Evolutionary conservation across 2,329 filamentous ascomycete species (phyloP), one percentile per base, ranked within the genome.

Genomic region (Trichophyton schoenleinii): DNA sequence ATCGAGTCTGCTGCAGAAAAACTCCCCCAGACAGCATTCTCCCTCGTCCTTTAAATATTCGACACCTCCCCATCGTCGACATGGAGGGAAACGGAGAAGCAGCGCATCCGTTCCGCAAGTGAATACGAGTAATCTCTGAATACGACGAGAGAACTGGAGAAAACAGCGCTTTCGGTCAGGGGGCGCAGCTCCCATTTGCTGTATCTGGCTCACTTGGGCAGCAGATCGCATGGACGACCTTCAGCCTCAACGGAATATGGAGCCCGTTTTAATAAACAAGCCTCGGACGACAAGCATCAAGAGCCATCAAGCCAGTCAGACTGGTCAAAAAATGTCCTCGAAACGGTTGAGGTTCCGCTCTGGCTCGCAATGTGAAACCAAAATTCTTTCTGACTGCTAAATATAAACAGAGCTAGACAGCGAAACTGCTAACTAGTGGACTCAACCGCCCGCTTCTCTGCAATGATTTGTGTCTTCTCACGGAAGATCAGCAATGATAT

Each of bases 71-170:
- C 13, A 15, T 28, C 22, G 6, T 28, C 22, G 18, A 11, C 48
- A 13, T 55, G 28, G 18, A 55, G 34, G 20, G 13, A 18, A 53
- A 25, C 4, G 22, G 49, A 31, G 22, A 52, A 55, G 52, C 28
- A 18, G 28, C 52, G 28, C 28, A 18, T 31, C 52, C 9, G 13
- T 52, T 52, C 46, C 31, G 28, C 52, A 31, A 55, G 11, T 9
- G 15, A 55, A 36, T 55, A 55, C 52, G 52, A 55, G 28, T n/a
- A 34, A 36, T 55, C n/a, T 55, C 52, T 55, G 52, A 36, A 55
- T 55, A 55, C 52, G 52, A 55, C 9, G 52, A 6, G n/a, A 38
- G 34, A 11, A 38, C 8, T 38, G 34, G 25, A 55, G 34, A 36
- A 36, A 18, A 44, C 41, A 5, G 34, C 34, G 13, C 52, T 18